Evolutionary conservation across 371 early-diverging fungal species (phyloP).

Genomic region (Zopfochytrium polystomum): DNA sequence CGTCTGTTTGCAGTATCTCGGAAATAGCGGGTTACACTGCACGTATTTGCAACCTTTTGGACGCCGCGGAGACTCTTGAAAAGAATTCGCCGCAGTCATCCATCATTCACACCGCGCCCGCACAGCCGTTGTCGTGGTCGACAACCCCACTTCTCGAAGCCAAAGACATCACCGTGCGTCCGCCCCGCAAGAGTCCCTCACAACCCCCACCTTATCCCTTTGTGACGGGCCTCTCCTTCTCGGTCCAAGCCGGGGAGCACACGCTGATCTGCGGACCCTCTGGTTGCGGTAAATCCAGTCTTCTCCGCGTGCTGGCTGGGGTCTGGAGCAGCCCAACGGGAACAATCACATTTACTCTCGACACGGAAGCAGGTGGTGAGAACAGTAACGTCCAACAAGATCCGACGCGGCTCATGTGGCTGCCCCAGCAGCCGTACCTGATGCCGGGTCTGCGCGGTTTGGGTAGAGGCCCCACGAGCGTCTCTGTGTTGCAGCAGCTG

Average conservation of each 20-base stretch:
- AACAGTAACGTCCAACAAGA: conserved; percentile 1
- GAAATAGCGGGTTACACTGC: conserved; percentile 80
- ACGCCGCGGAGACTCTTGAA: conserved; percentile 55
- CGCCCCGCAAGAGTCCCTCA: conserved; percentile 4
- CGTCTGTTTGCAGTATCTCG: conserved; percentile 42
- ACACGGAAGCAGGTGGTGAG: background rate
- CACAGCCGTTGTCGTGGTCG: background rate
- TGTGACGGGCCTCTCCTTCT: conserved; percentile 13
- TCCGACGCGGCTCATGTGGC: background rate
- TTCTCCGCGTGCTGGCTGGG: conserved; percentile 71
- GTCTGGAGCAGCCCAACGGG: conserved; percentile 53
- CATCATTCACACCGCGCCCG: conserved; percentile 8
- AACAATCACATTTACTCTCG: background rate
- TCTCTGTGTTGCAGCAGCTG: conserved; percentile 6
- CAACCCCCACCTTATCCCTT: conserved; percentile 1
- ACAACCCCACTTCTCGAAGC: background rate
- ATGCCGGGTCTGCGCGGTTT: background rate
- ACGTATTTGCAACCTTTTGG: conserved; percentile 82
- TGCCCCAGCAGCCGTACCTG: background rate
- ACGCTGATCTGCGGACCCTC: conserved; percentile 69
- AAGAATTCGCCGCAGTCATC: conserved; percentile 19
- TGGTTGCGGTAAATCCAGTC: conserved; percentile 74
- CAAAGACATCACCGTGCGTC: conserved; percentile 9
- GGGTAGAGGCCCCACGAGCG: conserved; percentile 1
- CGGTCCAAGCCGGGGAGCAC: conserved; percentile 12